A percentile compares a stretch with the other conserved stretches of the same genome.
phyloP scores from a whole-genome alignment of 768 basidiomycete species.

The Butyriboletus loyo region DNA sequence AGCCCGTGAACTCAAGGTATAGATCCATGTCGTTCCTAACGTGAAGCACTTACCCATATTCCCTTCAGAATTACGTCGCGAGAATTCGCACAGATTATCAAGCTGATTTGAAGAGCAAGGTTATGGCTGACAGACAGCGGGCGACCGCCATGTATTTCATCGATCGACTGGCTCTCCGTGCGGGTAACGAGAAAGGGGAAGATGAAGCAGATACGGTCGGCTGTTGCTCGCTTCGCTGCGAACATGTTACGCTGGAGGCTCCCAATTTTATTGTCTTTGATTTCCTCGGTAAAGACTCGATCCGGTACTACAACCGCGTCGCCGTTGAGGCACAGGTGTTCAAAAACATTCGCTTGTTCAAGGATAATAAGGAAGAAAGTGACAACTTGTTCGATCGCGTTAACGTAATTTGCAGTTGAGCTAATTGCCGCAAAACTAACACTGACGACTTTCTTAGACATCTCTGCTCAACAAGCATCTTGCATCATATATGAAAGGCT shows the following conservation, averaged over 20 bases:
- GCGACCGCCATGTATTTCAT: slow-evolving; percentile 99
- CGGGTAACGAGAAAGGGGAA: slow-evolving; percentile 99
- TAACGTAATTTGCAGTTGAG: slow-evolving; percentile 47
- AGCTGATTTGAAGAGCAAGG: slow-evolving; percentile 78
- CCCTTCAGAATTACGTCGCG: slow-evolving; percentile 77
- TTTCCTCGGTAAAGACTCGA: slow-evolving; percentile 99
- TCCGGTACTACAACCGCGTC: slow-evolving; percentile 92
- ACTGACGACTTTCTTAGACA: slow-evolving; percentile 49
- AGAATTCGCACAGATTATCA: slow-evolving; percentile 88
- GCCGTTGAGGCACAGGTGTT: slow-evolving; percentile 89
- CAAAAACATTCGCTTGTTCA: slow-evolving; percentile 98
- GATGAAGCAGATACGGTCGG: slow-evolving; percentile 99
- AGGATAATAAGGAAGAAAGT: slow-evolving; percentile 83
- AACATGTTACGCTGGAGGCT: slow-evolving; percentile 90
- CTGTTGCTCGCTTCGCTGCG: slow-evolving; percentile 95
- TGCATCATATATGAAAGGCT: slow-evolving; percentile 90
- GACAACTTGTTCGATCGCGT: slow-evolving; percentile 95
- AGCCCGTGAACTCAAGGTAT: slow-evolving; percentile 90
- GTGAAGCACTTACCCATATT: slow-evolving; percentile 9
- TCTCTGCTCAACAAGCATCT: slow-evolving; percentile 87
- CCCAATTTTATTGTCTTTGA: slow-evolving; percentile 91
- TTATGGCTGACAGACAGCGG: slow-evolving; percentile 92
- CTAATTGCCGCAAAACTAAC: slow-evolving; percentile 16
- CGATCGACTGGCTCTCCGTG: slow-evolving; percentile 93
- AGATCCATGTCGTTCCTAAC: background rate